phyloP scores from a whole-genome alignment of 306 rosid genomes.

The Adenanthera pavonina region DNA sequence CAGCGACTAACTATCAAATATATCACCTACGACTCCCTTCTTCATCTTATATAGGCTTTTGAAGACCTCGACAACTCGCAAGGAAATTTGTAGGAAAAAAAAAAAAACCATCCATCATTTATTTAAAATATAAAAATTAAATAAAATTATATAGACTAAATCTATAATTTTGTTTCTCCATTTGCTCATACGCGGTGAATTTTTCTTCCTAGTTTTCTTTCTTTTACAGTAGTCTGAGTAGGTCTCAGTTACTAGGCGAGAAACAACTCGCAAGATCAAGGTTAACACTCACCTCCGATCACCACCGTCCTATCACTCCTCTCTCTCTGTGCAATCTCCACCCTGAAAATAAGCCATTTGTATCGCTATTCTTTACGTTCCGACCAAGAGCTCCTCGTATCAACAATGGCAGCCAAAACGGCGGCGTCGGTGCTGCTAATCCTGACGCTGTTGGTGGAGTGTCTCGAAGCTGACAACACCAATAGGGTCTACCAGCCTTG shows the following conservation, averaged over 20 bases:
- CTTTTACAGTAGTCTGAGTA: not conserved
- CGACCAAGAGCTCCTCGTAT: not conserved
- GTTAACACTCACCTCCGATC: not conserved
- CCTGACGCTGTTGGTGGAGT: not conserved
- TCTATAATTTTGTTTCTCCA: too few relatives aligned
- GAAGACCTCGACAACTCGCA: too few relatives aligned
- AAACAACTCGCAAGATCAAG: not conserved
- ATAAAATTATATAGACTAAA: too few relatives aligned
- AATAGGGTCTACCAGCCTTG: slow-evolving; percentile 67
- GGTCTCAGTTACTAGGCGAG: not conserved
- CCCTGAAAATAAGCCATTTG: not conserved
- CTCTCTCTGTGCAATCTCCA: not conserved
- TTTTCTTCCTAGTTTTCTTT: not conserved
- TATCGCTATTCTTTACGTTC: slow-evolving; percentile 29
- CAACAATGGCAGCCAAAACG: slow-evolving; percentile 37
- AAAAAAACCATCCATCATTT: too few relatives aligned
- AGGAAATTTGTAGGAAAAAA: too few relatives aligned
- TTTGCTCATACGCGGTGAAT: not conserved
- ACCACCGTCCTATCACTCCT: not conserved
- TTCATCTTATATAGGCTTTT: too few relatives aligned
- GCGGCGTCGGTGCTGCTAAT: slow-evolving; percentile 39
- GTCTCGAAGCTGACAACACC: slow-evolving; percentile 46
- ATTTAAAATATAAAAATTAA: too few relatives aligned
- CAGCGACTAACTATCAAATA: too few relatives aligned
- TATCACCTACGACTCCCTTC: too few relatives aligned